Base-by-base conservation (phyloP, 768 basidiomycete species). In the Scleroderma citrinum region DNA sequence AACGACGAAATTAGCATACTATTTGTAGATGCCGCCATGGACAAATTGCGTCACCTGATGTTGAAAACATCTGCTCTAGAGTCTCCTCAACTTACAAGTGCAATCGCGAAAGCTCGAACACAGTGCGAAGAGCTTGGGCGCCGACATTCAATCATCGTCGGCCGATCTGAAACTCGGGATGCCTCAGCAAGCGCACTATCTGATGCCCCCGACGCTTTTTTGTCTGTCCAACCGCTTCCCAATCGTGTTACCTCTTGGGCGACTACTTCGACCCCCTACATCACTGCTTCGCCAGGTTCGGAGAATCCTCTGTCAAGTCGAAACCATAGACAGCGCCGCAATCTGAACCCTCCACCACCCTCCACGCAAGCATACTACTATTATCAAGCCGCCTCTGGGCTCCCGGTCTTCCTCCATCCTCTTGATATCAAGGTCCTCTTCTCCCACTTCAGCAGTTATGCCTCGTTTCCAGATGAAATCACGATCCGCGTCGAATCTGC, bases 381-480 rank as follows among this genome's bases (percentile, higher is more conserved):
- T 68, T 99, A 98, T 65, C 96, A 98, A 65, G 87, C 92, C 16
- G 82, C 91, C 0, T 88, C 90, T 2, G 96, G 96, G 12, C 75
- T 88, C 49, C 87, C 92, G 10, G 76, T 96, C 56, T 99, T 89
- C 74, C 80, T 99, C 11, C 92, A 96, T 60, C 95, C 95, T 3
- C 77, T 99, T 26, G 95, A 99, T 64, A 97, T 96, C 68, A 87
- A 84, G 68, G 92, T 96, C 52, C 76, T 99, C 21, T 74, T 93
- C 37, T 78, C 90, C 12, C 86, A 94, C 63, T 97, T 83, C 67
- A 76, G 76, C 59, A 76, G 74, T 53, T 97, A 97, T 59, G 69
- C 84, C 1, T 76, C 83, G 1, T 92, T 97, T 69, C 95, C 95
- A 0, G 82, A 90, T 59, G 74, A 74, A 14, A 87, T 99, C 56